Evolutionary conservation across 257 asterid species (phyloP).

Genomic region (Solanum sparsipilum): DNA sequence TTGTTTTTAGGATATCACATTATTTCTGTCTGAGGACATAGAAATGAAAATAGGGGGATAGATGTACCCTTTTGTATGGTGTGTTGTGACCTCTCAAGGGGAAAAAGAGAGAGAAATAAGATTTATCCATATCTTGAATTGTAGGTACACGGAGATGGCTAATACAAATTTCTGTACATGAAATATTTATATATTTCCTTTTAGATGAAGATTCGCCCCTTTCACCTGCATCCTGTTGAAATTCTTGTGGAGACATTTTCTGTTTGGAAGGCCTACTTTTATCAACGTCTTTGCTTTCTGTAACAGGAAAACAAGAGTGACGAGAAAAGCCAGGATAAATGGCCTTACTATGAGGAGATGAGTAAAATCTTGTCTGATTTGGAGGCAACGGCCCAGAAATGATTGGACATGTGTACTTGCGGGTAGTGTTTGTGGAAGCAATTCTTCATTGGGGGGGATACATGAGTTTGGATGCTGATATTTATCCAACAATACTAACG

Average conservation of each 20-base stretch:
- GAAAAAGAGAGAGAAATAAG: neutral
- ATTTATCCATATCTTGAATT: neutral
- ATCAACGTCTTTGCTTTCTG: neutral
- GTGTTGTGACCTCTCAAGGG: neutral
- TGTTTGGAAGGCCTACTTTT: neutral
- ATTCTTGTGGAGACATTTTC: neutral
- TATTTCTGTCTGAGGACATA: neutral
- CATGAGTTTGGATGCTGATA: neutral
- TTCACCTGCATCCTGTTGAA: neutral
- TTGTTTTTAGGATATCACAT: neutral
- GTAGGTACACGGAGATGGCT: neutral
- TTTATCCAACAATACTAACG: neutral
- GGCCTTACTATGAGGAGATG: slow-evolving; percentile 66
- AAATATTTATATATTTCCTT: neutral
- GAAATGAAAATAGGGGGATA: neutral
- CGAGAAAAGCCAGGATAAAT: slow-evolving; percentile 21
- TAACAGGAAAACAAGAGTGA: slow-evolving; percentile 54
- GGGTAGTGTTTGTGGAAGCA: neutral
- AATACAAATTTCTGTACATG: too few species aligned
- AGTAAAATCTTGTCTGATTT: slow-evolving; percentile 29
- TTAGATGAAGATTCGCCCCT: neutral
- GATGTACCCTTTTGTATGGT: neutral
- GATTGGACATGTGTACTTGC: neutral
- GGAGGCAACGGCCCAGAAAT: slow-evolving; percentile 26
- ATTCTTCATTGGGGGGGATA: neutral